Percentiles rank a stretch among this genome's conserved stretches.
phyloP scores from a whole-genome alignment of 1,284 basidiomycete genomes.

The Pseudozyma hubeiensis region DNA sequence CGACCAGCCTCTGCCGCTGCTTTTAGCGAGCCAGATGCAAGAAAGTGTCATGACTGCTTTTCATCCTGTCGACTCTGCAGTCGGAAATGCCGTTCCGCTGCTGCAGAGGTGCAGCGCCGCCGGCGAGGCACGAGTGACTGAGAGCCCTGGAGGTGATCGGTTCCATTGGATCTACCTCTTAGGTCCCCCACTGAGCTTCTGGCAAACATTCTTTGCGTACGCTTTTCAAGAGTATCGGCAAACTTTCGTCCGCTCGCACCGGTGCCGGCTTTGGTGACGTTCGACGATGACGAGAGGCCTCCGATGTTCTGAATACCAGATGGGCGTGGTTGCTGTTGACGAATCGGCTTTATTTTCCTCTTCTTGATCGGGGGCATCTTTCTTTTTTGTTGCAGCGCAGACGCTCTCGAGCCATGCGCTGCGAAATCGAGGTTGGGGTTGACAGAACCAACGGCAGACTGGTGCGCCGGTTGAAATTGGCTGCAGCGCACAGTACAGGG shows the following conservation, averaged over 20 bases:
- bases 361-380: too few relatives aligned
- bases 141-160: not conserved
- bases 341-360: too few relatives aligned
- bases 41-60: constrained; percentile 2
- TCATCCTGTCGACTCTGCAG: not conserved
- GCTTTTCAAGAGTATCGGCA: not conserved
- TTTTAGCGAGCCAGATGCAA: not conserved
- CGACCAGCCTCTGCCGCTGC: too few relatives aligned
- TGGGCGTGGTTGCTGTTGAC: too few relatives aligned
- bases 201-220: not conserved
- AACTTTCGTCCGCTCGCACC: too few relatives aligned
- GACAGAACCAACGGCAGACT: not conserved
- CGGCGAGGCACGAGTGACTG: not conserved
- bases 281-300: too few relatives aligned
- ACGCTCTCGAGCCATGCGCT: constrained; percentile 1
- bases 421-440: not conserved
- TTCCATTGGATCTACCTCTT: not conserved
- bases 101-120: not conserved
- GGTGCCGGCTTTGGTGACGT: too few relatives aligned
- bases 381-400: not conserved
- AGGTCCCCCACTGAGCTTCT: too few relatives aligned
- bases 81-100: not conserved
- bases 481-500: not conserved
- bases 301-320: too few relatives aligned
- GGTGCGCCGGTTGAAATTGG: not conserved